Conservation (phyloP, 148 eudicot genomes). For the Amaranthus cruentus region DNA sequence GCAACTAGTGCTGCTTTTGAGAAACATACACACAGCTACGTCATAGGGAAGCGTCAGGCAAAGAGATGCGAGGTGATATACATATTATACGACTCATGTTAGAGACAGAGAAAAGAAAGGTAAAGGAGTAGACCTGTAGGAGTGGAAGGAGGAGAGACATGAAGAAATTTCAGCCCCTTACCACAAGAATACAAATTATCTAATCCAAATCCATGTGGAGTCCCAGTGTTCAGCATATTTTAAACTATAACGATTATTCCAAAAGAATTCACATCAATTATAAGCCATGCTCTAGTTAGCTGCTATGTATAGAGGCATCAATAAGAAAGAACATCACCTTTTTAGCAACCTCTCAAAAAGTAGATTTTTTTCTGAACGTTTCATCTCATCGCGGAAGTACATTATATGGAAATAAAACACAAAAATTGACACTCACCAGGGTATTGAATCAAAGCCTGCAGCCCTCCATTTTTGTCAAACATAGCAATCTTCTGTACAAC, state of each 20-base stretch:
- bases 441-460: conserved; percentile 95
- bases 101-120: too few species aligned
- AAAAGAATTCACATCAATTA: background rate
- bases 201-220: conserved; percentile 3
- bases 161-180: too few species aligned
- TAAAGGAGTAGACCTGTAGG: too few species aligned
- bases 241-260: conserved; percentile 7
- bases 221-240: conserved; percentile 19
- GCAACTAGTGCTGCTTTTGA: too few species aligned
- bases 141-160: too few species aligned
- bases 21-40: too few species aligned
- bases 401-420: background rate
- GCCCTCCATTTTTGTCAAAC: conserved; percentile 96
- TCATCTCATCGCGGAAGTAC: background rate
- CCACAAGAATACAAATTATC: too few species aligned
- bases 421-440: conserved; percentile 48
- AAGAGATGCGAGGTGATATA: too few species aligned
- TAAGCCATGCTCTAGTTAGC: conserved; percentile 3
- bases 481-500: conserved; percentile 94
- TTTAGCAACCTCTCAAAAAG: conserved; percentile 2
- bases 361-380: background rate
- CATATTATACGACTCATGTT: too few species aligned
- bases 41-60: too few species aligned
- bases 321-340: conserved; percentile 14
- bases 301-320: conserved; percentile 8